Evolutionary conservation across 208 protist species (phyloP), one percentile per base, ranked within the genome.

Genomic region (Leishmania tarentolae): DNA sequence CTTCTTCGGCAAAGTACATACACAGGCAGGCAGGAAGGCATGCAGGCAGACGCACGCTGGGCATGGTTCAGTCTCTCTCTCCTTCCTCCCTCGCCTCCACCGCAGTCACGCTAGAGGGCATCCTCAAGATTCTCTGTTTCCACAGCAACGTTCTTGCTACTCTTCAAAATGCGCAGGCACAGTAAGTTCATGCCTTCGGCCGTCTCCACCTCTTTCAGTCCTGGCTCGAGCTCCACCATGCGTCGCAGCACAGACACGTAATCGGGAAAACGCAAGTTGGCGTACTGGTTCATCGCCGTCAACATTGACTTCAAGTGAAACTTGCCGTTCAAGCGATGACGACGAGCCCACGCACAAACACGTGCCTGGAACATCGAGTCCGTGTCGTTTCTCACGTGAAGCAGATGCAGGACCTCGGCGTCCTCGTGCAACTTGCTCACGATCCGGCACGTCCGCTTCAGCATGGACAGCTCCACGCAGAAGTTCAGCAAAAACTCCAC

Each of bases 401-500:
- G 74, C 44, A 71, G 56, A 56, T 77, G 61, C 70, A 85, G 72
- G 7, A 59, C 82, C 7, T 56, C 82, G 72, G 63, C 86, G 76
- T 68, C 80, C 69, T 72, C 79, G 63, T 83, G 79, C 2, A 40
- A 61, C 75, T 88, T 86, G 37, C 82, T 79, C 44, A 83, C 81
- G 61, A 86, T 75, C 28, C 78, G 78, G 59, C 78, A 79, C 42
- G 89, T 84, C 9, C 83, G 86, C 78, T 85, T 85, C 66, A 96
- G 73, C 71, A 96, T 70, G 2, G 87, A 87, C 40, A 96, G 70
- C 76, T 93, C 86, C 61, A 94, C 84, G 31, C 86, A 84, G 65
- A 96, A 96, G 65, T 83, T 83, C 46, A 92, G 82, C 66, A 96
- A 68, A 70, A 92, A 96, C 74, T 93, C 86, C 24, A 94, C 78